phyloP scores from a whole-genome alignment of 768 basidiomycete genomes.

The Rhodosporidiobolus sp. region DNA sequence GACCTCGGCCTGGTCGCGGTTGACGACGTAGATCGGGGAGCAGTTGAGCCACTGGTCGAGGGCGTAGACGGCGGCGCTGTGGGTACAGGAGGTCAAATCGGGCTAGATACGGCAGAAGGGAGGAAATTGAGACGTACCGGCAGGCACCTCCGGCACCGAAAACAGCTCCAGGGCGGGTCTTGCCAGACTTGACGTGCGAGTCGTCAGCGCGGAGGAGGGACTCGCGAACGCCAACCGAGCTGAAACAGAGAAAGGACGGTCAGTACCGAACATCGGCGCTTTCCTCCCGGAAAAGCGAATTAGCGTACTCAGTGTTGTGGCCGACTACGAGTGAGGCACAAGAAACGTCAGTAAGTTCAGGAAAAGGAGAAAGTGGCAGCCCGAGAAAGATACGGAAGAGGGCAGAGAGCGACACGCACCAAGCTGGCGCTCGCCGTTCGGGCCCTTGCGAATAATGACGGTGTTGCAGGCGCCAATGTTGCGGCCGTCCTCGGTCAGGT shows the following conservation, averaged over 20 bases:
- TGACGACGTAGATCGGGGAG: constrained; percentile 44
- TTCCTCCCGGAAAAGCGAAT: too few relatives aligned
- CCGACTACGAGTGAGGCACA: constrained; percentile 26
- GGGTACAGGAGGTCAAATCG: accelerated
- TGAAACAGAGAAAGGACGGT: not conserved
- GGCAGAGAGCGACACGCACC: not conserved
- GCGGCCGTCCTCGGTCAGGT: constrained; percentile 39
- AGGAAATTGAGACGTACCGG: constrained; percentile 16
- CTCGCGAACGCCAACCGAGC: constrained; percentile 37
- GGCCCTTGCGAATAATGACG: constrained; percentile 29
- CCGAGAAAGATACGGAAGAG: too few relatives aligned
- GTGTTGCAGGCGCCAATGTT: constrained; percentile 44
- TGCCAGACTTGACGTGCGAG: constrained; percentile 34
- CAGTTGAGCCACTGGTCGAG: constrained; percentile 34
- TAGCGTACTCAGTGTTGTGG: constrained; percentile 43
- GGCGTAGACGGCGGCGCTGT: constrained; percentile 41
- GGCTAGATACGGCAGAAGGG: not conserved
- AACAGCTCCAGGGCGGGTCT: constrained; percentile 36
- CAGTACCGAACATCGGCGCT: not conserved
- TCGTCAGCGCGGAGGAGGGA: constrained; percentile 27
- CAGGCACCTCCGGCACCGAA: constrained; percentile 42
- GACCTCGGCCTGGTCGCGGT: constrained; percentile 43
- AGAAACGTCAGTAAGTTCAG: not conserved
- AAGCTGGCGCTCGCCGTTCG: constrained; percentile 35
- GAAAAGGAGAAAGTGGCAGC: not conserved